Conservation (phyloP, 1,139 yeast genomes). For the Zhuliangozyma parablackwelliae region DNA sequence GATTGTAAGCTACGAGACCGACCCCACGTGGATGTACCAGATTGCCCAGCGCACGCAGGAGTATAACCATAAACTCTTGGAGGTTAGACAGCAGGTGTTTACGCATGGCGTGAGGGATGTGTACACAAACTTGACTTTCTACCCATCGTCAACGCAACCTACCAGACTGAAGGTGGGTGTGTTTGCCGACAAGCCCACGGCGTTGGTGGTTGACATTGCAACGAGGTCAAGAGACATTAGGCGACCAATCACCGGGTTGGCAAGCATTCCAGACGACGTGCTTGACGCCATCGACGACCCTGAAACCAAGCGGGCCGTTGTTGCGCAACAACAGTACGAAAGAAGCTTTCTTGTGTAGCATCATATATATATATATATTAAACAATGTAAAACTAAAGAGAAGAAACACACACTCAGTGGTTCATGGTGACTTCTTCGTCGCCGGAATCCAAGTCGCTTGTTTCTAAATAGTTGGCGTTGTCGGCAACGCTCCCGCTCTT, state of each 20-base stretch:
- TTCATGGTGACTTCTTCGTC: slow-evolving; percentile 19
- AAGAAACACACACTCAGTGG: neutral
- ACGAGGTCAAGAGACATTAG: slow-evolving; percentile 6
- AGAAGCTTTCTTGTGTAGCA: slow-evolving; percentile 5
- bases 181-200: slow-evolving; percentile 13
- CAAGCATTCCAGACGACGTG: slow-evolving; percentile 51
- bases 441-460: slow-evolving; percentile 19
- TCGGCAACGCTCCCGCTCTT: slow-evolving; percentile 13
- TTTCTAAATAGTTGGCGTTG: slow-evolving; percentile 13
- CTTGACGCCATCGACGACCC: slow-evolving; percentile 54
- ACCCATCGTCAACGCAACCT: slow-evolving; percentile 77
- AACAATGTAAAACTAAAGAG: neutral
- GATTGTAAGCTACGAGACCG: slow-evolving; percentile 45
- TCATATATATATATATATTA: slow-evolving; percentile 3
- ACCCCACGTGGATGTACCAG: slow-evolving; percentile 83
- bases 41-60: slow-evolving; percentile 74
- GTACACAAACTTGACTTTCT: slow-evolving; percentile 74
- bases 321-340: slow-evolving; percentile 62
- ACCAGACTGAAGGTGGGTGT: slow-evolving; percentile 23
- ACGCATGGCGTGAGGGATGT: slow-evolving; percentile 69
- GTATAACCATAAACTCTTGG: slow-evolving; percentile 59
- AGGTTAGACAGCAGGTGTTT: slow-evolving; percentile 54
- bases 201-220: slow-evolving; percentile 47
- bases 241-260: slow-evolving; percentile 59
- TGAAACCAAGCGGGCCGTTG: slow-evolving; percentile 56